Base-by-base conservation (phyloP, 106 monocot species). In the Ottelia alismoides region DNA sequence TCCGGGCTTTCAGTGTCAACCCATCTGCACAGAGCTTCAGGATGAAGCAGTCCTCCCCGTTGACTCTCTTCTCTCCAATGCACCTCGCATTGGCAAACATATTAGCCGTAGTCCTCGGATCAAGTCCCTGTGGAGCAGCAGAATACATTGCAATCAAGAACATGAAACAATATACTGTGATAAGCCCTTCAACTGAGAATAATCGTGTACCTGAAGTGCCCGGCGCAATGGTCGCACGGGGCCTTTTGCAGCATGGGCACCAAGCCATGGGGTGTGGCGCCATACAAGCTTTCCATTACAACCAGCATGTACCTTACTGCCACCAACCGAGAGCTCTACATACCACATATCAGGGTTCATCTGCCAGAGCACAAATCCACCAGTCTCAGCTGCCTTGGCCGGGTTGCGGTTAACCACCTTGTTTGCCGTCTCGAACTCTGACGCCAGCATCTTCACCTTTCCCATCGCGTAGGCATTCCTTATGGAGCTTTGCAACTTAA, bases 281-380 rank as follows among this genome's bases (percentile, higher is more conserved):
- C 96, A 96, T n/a, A 96, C 89, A 19, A 96, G 73, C 78, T 72
- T 73, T 32, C 96, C 96, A 53, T 96, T 96, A 67, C 76, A 96
- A 2, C 96, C 96, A 7, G 96, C 96, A 56, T 74, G 89, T 35
- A 96, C 85, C 65, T 96, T 96, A 51, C 85, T 96, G 26, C 78
- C 84, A 11, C 96, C 96, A 28, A 96, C 85, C 12, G 85, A 89
- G n/a, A 96, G 76, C 74, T 96, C 96, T 18, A 96, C 87, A 32
- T 89, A 89, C 96, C 96, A 96, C 96, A 89, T 96, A 56, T 79
- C 89, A 11, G 96, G 96, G 22, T 69, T 60, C 96, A 96, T 96
- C 65, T 81, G 81, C 96, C 96, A 96, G 20, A 96, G 88, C n/a
- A 96, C 89, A 27, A 96, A 96, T 0, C 89, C 78, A 2, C 96